Evolutionary conservation across 148 eudicot genomes (phyloP).

Genomic region (Silene conica): DNA sequence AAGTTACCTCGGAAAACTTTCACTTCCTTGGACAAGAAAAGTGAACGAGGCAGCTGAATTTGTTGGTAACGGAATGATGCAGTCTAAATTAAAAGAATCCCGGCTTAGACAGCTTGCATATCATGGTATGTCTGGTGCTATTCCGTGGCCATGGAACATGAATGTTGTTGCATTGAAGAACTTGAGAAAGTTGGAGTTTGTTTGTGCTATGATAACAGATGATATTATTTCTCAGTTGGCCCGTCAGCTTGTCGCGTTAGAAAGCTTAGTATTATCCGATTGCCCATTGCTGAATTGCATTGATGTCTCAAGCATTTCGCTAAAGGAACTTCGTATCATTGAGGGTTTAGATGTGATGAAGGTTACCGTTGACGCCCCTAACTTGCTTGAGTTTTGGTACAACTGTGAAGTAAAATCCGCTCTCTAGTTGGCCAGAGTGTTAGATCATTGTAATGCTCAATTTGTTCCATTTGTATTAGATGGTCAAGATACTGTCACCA

Average conservation of each 20-base stretch:
- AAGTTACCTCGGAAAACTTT: background rate
- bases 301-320: background rate
- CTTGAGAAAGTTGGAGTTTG: conserved; percentile 8
- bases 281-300: background rate
- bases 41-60: background rate
- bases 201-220: background rate
- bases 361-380: conserved; percentile 7
- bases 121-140: background rate
- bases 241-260: background rate
- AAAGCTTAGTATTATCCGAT: background rate
- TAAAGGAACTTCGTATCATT: background rate
- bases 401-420: background rate
- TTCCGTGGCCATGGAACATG: background rate
- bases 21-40: conserved; percentile 11
- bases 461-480: background rate
- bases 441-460: background rate
- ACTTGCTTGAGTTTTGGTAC: conserved; percentile 8
- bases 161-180: background rate
- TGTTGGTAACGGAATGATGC: background rate
- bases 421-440: background rate
- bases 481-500: background rate
- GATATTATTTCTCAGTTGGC: conserved; percentile 3
- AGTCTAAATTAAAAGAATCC: background rate
- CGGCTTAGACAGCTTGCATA: background rate
- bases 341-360: background rate